A percentile compares a stretch with the other conserved stretches of the same genome.
These are phyloP conservation scores for Pseudogymnoascus sp. DNA, from an alignment of 2,329 filamentous ascomycete genomes.

Conservation along the genomic window DNA sequence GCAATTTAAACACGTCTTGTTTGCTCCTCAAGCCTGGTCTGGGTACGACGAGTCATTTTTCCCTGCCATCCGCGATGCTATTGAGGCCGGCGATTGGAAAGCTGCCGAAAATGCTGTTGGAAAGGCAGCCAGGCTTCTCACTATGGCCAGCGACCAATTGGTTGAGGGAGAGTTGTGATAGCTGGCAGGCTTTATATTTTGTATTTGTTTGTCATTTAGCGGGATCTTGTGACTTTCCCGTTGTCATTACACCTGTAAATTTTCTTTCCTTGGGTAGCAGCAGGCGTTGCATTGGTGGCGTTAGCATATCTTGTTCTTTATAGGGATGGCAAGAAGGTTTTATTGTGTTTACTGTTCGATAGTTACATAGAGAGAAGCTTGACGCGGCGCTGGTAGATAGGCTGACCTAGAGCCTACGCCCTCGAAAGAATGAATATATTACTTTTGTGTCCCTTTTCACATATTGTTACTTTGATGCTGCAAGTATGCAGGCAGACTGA, in stretches of 20 bases:
- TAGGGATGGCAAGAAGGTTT: neutral
- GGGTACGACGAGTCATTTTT: constrained; percentile 63
- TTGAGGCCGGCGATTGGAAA: constrained; percentile 65
- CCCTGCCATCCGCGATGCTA: constrained; percentile 76
- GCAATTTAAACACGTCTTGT: constrained; percentile 91
- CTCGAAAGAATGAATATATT: neutral
- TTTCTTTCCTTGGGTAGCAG: constrained; percentile 1
- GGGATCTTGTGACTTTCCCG: constrained; percentile 4
- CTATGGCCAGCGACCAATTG: constrained; percentile 41
- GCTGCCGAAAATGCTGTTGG: constrained; percentile 61
- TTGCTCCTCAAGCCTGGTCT: constrained; percentile 74
- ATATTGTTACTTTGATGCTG: neutral
- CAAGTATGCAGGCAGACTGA: neutral
- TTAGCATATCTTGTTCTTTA: constrained; percentile 1
- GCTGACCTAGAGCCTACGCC: neutral
- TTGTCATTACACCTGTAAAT: neutral
- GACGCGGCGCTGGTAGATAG: neutral
- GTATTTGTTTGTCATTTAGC: constrained; percentile 8
- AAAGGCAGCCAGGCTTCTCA: constrained; percentile 63
- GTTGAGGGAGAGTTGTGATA: constrained; percentile 9
- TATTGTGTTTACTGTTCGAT: constrained; percentile 4
- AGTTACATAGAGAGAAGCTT: constrained; percentile 6
- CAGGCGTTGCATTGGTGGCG: constrained; percentile 7
- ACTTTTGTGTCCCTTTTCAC: neutral
- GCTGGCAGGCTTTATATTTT: neutral